Base-by-base conservation (phyloP, 345 rosid species). In the Excoecaria agallocha region DNA sequence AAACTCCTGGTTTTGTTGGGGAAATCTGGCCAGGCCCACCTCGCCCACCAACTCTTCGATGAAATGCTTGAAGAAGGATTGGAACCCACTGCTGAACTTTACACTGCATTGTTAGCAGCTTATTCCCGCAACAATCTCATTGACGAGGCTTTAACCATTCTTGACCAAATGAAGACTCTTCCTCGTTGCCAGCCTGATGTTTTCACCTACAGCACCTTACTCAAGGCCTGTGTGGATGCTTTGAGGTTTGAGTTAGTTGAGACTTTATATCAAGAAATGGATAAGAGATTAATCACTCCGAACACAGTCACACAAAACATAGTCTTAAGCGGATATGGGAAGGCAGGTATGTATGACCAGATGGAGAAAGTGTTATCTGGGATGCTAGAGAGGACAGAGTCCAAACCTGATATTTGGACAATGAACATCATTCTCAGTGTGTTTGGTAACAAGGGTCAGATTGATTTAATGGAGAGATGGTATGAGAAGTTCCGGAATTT, bases 361-460 rank as follows among this genome's bases (percentile, higher is more conserved):
- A 92, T 94, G 98, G 97, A 94, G 87, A 85, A 75, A 74, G 89
- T 92, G 35, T 80, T 94, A 25, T 86, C 91, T 0, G 92, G 85
- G 46, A 92, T 94, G 97, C 73, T 94, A 8, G 89, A 86, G 82
- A 89, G 78, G 80, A 73, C 79, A 4, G 72, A 75, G 6, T 84
- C 93, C 75, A 92, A 84, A 73, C 98, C 97, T 5, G 97, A 94
- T 82, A 93, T 92, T 63, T 94, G 98, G 98, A 94, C 97, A 11
- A 89, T 92, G 97, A 92, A 92, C 77, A 83, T 80, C 43, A 85
- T 94, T 54, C 90, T 94, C 50, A 84, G 93, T 54, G 89, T 94
- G 77, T 94, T 92, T 80, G 97, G 95, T 0, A 88, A 88, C 80
- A 87, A 89, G 82, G 97, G 97, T 58, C 86, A 86, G 84, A 88